Evolutionary conservation across 371 early-diverging fungal genomes (phyloP).

Genomic region (Mucor racemosus): DNA sequence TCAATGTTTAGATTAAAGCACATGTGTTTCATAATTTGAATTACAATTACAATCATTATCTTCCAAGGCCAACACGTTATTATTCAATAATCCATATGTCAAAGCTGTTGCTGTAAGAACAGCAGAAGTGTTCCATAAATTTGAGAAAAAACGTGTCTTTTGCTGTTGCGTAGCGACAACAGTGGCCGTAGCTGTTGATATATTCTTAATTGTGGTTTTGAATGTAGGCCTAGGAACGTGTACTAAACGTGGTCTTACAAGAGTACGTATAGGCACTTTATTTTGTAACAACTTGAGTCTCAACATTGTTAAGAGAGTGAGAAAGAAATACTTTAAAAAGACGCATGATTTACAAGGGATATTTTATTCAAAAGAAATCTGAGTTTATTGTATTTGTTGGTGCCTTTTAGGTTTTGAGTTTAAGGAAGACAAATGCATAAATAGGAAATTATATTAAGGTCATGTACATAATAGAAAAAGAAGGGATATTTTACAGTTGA

Average conservation of each 20-base stretch:
- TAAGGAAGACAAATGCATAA: neutral
- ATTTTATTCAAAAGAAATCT: neutral
- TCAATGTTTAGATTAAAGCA: neutral
- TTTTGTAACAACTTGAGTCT: neutral
- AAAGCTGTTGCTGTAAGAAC: conserved; percentile 1
- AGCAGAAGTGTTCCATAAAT: conserved; percentile 4
- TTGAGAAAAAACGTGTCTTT: neutral
- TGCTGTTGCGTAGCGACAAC: conserved; percentile 6
- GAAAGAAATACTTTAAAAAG: neutral
- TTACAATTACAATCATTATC: conserved; percentile 17
- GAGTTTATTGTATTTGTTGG: neutral
- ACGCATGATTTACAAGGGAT: neutral
- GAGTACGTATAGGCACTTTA: neutral
- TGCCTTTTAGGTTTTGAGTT: no score
- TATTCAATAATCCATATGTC: neutral
- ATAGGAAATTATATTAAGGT: neutral
- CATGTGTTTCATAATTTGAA: neutral
- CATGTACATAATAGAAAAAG: conserved; percentile 5
- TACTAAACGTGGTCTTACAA: neutral
- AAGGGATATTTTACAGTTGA: neutral
- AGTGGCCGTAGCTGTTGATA: neutral
- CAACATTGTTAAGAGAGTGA: conserved; percentile 2
- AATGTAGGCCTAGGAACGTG: neutral
- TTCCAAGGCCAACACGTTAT: conserved; percentile 27
- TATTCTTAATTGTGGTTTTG: neutral